A percentile compares a stretch with the other conserved stretches of the same genome.
phyloP scores from a whole-genome alignment of 2,329 filamentous ascomycete genomes.

The Ophiostoma angusticollis region DNA sequence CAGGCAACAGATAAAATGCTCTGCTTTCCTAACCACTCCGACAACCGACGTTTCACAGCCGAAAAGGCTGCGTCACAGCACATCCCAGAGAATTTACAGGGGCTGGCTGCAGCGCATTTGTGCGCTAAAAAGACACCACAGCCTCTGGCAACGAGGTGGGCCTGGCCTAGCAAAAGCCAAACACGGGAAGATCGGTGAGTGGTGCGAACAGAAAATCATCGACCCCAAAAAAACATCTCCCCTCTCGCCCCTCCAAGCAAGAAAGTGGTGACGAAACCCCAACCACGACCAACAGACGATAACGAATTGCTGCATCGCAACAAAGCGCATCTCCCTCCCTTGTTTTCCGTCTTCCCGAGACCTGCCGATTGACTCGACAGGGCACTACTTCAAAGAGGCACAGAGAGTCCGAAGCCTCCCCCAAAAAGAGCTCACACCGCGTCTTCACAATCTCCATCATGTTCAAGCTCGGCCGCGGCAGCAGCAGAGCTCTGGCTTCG shows the following conservation, averaged over 20 bases:
- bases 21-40: slow-evolving; percentile 13
- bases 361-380: too few relatives aligned
- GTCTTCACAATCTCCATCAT: slow-evolving; percentile 36
- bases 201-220: background rate
- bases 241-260: background rate
- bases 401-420: background rate
- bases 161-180: slow-evolving; percentile 2
- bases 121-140: too few relatives aligned
- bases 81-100: too few relatives aligned
- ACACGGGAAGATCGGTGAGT: background rate
- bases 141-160: too few relatives aligned
- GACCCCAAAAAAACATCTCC: background rate
- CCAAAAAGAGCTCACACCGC: background rate
- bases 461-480: slow-evolving; percentile 82
- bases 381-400: too few relatives aligned
- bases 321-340: background rate
- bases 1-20: background rate
- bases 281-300: too few relatives aligned
- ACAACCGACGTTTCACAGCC: slow-evolving; percentile 10
- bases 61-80: too few relatives aligned
- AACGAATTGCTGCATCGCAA: background rate
- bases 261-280: too few relatives aligned
- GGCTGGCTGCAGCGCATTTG: too few relatives aligned
- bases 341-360: background rate
- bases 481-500: slow-evolving; percentile 66